Evolutionary conservation across 2,329 filamentous ascomycete genomes (phyloP).

Genomic region (Sclerotiophoma versabilis): DNA sequence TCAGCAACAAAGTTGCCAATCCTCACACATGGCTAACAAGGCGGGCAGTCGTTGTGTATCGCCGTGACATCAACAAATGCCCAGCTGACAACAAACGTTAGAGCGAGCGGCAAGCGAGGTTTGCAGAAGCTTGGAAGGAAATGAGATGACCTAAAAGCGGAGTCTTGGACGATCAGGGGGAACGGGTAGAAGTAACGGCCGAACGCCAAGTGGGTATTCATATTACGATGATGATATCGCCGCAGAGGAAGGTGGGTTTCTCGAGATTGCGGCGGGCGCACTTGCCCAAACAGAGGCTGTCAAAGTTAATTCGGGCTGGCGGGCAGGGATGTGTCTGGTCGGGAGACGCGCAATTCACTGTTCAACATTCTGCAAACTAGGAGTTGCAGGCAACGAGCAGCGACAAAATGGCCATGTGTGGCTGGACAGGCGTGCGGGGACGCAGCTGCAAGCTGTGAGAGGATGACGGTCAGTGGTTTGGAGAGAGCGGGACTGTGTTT

Average conservation of each 20-base stretch:
- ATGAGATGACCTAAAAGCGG: constrained; percentile 21
- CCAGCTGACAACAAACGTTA: background rate
- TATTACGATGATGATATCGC: constrained; percentile 15
- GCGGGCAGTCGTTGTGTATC: background rate
- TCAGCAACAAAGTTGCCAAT: constrained; percentile 2
- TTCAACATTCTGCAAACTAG: constrained; percentile 16
- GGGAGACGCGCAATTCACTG: constrained; percentile 15
- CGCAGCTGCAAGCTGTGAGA: background rate
- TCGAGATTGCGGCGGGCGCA: constrained; percentile 17
- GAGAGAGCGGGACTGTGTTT: constrained; percentile 10
- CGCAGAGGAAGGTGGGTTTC: constrained; percentile 14
- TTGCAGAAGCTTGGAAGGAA: constrained; percentile 16
- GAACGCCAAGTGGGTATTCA: constrained; percentile 13
- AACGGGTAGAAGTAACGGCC: constrained; percentile 14
- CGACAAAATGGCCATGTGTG: constrained; percentile 4
- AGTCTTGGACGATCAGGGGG: constrained; percentile 17
- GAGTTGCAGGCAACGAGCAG: constrained; percentile 5
- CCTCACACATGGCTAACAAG: background rate
- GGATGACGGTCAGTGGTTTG: constrained; percentile 3
- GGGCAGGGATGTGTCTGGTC: constrained; percentile 8
- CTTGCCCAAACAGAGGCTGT: constrained; percentile 9
- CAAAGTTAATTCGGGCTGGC: constrained; percentile 5
- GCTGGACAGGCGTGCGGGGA: constrained; percentile 9
- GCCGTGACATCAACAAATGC: constrained; percentile 10
- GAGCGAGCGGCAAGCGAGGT: constrained; percentile 14